These are phyloP conservation scores for Monilinia aucupariae DNA, from an alignment of 2,329 filamentous ascomycete genomes.

Conservation along the genomic window DNA sequence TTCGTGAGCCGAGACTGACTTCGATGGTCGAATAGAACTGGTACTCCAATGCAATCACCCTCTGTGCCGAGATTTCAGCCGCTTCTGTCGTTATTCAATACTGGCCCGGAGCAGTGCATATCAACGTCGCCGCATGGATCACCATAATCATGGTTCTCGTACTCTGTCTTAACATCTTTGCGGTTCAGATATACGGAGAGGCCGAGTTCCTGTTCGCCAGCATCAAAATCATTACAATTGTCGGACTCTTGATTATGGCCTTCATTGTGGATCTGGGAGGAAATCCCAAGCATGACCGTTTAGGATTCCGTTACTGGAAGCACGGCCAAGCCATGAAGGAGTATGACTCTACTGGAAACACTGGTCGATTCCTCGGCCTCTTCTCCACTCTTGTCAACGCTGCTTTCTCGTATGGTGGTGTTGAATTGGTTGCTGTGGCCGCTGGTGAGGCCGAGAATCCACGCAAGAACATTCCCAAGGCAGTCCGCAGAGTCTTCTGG, in stretches of 20 bases:
- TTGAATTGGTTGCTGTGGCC: conserved; percentile 41
- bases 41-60: conserved; percentile 32
- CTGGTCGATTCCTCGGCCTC: conserved; percentile 67
- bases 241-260: conserved; percentile 69
- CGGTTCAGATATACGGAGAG: conserved; percentile 53
- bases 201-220: conserved; percentile 57
- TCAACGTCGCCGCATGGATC: conserved; percentile 34
- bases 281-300: conserved; percentile 65
- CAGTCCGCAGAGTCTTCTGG: conserved; percentile 75
- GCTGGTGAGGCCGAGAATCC: conserved; percentile 69
- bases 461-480: conserved; percentile 62
- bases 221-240: conserved; percentile 51
- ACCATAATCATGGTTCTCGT: conserved; percentile 41
- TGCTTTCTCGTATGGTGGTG: conserved; percentile 46
- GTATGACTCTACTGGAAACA: conserved; percentile 54
- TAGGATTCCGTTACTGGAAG: conserved; percentile 66
- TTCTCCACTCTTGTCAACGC: conserved; percentile 46
- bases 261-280: conserved; percentile 80
- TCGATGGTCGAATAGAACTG: conserved; percentile 26
- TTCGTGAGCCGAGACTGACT: conserved; percentile 12
- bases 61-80: conserved; percentile 46
- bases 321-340: conserved; percentile 66
- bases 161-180: conserved; percentile 49
- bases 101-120: conserved; percentile 37
- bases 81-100: conserved; percentile 46